These are phyloP conservation scores for Parathielavia appendiculata DNA, from an alignment of 495 filamentous ascomycete species.

Conservation along the genomic window DNA sequence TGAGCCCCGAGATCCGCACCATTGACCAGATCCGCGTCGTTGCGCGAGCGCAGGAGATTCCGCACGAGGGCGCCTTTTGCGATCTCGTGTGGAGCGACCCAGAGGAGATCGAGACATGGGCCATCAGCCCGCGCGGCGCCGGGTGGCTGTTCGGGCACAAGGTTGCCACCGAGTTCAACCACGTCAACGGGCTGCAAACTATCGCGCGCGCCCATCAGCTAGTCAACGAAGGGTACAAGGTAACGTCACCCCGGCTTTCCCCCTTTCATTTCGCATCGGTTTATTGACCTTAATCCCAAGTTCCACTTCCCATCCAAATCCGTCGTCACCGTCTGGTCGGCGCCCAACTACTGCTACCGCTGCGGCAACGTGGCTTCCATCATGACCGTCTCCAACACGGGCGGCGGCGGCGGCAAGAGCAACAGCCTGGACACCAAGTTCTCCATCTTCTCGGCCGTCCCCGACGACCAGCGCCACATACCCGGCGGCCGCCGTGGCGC, in stretches of 20 bases:
- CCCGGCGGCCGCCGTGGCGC: slow-evolving; percentile 74
- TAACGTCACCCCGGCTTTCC: slow-evolving; percentile 27
- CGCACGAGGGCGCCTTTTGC: slow-evolving; percentile 96
- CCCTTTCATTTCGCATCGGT: no score
- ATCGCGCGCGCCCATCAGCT: slow-evolving; percentile 96
- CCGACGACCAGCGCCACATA: slow-evolving; percentile 83
- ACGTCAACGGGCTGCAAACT: slow-evolving; percentile 89
- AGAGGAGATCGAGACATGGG: slow-evolving; percentile 97
- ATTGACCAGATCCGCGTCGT: slow-evolving; percentile 97
- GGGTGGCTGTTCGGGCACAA: slow-evolving; percentile 98
- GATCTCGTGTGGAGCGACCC: slow-evolving; percentile 98
- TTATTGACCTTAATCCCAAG: slow-evolving; percentile 37
- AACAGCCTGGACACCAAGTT: slow-evolving; percentile 82
- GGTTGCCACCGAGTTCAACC: slow-evolving; percentile 97
- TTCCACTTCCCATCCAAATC: slow-evolving; percentile 94
- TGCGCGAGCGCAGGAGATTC: slow-evolving; percentile 93
- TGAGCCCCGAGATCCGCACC: slow-evolving; percentile 93
- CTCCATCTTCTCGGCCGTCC: slow-evolving; percentile 91
- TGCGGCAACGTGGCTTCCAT: slow-evolving; percentile 97
- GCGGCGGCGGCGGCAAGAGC: neutral
- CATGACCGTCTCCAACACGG: slow-evolving; percentile 63
- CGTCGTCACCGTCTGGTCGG: slow-evolving; percentile 98
- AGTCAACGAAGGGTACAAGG: slow-evolving; percentile 97
- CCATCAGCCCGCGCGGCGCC: slow-evolving; percentile 87
- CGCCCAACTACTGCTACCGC: slow-evolving; percentile 98